Evolutionary conservation across 148 eudicot genomes (phyloP), one percentile per base, ranked within the genome.

Genomic region (Rhododendron griersonianum): DNA sequence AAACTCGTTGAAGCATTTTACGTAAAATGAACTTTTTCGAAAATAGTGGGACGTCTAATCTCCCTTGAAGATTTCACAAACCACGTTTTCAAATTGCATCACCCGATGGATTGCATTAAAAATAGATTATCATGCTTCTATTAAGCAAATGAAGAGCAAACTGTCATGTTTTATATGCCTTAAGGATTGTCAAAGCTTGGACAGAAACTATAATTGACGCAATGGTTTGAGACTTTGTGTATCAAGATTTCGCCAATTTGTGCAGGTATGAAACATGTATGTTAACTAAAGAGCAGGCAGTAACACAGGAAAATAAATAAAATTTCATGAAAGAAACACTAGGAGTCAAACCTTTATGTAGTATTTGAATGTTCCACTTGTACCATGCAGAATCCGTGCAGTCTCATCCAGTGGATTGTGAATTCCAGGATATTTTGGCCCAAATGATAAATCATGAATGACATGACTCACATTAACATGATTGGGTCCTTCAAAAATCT

Each of bases 341-440:
- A 51, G 33, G 23, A 81, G 37, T 7, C 81, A 39, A 85, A 92
- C 99, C 99, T 98, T 98, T 81, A 98, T 98, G 90, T 98, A 98
- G 84, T 98, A 98, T 90, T 98, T 98, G 91, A 98, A 98, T 84
- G 96, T 93, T 82, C 99, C 99, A 90, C 98, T 94, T 14, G 96
- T 44, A 55, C 85, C 98, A 86, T 78, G 99, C 88, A 98, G 89
- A 79, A 94, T 93, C 81, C 99, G 91, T 73, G 59, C 11, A 53
- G 98, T 98, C 81, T 88, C 96, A 87, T 98, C 99, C 61, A 98
- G 98, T 76, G 99, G 99, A 65, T 98, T 98, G 85, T 95, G 98
- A 81, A 94, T 90, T 79, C 98, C 98, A 13, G 99, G 99, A 89
- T 98, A 98, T 86, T 91, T 92, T 75, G 99, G 98, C 87, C 99